phyloP scores from a whole-genome alignment of 108 stramenopile genomes.

The Cyclotella choctawhatcheeana region DNA sequence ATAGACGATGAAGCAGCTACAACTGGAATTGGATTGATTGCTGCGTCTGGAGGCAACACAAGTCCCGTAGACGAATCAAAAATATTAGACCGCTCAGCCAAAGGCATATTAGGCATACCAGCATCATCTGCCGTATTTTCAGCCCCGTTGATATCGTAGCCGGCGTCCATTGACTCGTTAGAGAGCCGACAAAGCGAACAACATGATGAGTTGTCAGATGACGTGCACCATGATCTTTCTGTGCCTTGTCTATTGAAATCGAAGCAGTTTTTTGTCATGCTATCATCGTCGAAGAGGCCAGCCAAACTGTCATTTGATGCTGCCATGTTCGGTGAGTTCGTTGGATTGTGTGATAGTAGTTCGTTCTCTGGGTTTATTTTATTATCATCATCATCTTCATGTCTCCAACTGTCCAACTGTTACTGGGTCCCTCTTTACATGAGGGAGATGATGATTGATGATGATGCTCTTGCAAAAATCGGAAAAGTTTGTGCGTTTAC shows the following conservation, averaged over 20 bases:
- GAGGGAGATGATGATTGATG: no score
- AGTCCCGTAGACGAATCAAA: background rate
- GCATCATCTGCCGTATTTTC: background rate
- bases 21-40: no score
- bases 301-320: background rate
- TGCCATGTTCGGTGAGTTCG: background rate
- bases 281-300: slow-evolving; percentile 3
- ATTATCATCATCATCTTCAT: no score
- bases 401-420: no score
- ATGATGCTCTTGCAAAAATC: no score
- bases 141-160: background rate
- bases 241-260: background rate
- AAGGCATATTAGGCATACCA: background rate
- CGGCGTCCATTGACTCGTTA: no score
- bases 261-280: slow-evolving; percentile 4
- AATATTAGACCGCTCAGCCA: background rate
- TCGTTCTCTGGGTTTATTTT: no score
- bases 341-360: no score
- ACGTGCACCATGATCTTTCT: slow-evolving; percentile 12
- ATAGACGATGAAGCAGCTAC: background rate
- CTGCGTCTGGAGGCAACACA: no score
- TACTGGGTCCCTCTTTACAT: no score
- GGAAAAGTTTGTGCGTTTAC: no score
- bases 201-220: slow-evolving; percentile 18
- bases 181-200: slow-evolving; percentile 24